Percentiles rank a stretch among this genome's conserved stretches.
Conservation (phyloP, 306 rosid species). For the Acacia acuminata region DNA sequence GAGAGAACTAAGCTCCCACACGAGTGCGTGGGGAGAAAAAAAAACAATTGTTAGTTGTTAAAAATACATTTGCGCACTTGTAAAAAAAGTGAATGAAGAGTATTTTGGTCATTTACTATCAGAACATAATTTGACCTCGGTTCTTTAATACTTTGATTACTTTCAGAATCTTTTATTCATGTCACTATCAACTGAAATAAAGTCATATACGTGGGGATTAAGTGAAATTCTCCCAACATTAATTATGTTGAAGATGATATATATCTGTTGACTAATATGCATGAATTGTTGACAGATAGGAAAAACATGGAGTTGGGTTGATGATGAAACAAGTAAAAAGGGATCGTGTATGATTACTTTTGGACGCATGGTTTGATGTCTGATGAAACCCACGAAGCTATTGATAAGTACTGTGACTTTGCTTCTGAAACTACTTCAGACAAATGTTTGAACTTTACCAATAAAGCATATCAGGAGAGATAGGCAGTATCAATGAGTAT, state of each 20-base stretch:
- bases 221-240: not conserved
- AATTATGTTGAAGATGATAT: not conserved
- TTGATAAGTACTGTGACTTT: slow-evolving; percentile 49
- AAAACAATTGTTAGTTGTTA: too few species aligned
- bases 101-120: too few species aligned
- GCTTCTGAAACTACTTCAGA: not conserved
- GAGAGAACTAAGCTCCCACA: too few species aligned
- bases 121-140: too few species aligned
- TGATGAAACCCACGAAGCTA: slow-evolving; percentile 50
- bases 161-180: too few species aligned
- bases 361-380: slow-evolving; percentile 70
- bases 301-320: slow-evolving; percentile 53
- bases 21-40: too few species aligned
- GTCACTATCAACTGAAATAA: too few species aligned
- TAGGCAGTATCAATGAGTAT: slow-evolving; percentile 34
- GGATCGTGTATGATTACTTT: slow-evolving; percentile 44
- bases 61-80: too few species aligned
- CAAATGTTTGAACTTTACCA: slow-evolving; percentile 23
- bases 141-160: too few species aligned
- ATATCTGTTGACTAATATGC: not conserved
- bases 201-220: too few species aligned
- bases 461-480: slow-evolving; percentile 22
- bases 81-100: too few species aligned
- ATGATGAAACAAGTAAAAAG: slow-evolving; percentile 30
- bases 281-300: slow-evolving; percentile 48